Conservation (phyloP, 495 filamentous ascomycete genomes). For the Xylaria flabelliformis region DNA sequence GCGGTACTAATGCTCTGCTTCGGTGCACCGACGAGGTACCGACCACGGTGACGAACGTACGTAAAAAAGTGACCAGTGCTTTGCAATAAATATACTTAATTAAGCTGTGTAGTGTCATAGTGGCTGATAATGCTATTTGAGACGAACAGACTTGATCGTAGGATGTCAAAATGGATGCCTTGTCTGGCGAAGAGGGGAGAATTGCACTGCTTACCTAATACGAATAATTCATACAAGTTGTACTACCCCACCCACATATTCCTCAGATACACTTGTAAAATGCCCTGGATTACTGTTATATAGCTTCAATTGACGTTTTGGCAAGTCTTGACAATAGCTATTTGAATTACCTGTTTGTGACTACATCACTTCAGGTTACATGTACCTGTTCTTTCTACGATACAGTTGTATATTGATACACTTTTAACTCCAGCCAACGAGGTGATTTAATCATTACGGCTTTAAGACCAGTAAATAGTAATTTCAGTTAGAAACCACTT, state of each 20-base stretch:
- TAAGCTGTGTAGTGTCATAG: background rate
- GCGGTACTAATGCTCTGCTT: background rate
- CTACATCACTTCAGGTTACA: background rate
- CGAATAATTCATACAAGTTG: background rate
- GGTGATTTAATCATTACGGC: too few relatives aligned
- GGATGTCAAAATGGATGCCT: background rate
- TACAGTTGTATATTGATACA: background rate
- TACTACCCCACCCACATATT: background rate
- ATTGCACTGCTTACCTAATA: background rate
- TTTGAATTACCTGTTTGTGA: background rate
- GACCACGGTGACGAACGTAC: background rate
- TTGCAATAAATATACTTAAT: slow-evolving; percentile 13
- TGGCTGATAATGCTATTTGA: background rate
- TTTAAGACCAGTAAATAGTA: too few relatives aligned
- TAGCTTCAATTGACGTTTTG: background rate
- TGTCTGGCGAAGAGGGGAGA: background rate
- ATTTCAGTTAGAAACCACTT: too few relatives aligned
- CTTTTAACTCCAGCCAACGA: too few relatives aligned
- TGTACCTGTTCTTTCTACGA: background rate
- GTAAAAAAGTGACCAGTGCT: background rate
- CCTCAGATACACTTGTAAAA: background rate
- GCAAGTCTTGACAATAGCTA: background rate
- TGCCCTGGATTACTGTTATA: background rate
- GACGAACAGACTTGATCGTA: background rate
- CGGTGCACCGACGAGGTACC: background rate